Evolutionary conservation across 164 flowering plant genomes (phyloP), one percentile per base, ranked within the genome.

Genomic region (Aristolochia contorta): DNA sequence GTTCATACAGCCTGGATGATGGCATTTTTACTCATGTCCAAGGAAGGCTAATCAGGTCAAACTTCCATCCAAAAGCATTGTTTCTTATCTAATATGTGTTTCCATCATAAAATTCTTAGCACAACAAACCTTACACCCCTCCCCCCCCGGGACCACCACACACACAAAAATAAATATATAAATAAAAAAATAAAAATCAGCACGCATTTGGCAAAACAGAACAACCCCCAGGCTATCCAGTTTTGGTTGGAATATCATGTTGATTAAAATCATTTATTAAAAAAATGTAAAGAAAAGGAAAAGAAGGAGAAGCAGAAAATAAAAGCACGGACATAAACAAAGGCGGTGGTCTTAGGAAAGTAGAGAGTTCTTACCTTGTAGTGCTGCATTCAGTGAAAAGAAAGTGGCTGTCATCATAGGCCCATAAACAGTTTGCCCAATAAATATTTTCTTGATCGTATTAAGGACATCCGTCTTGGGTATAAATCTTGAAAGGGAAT

Each of bases 371-470:
- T 20, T 60, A 92, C 98, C 98, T 82, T 92, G 93, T 48, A 86
- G 61, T 21, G 47, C 65, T 19, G 96, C 96, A 82, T 89, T 92
- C 60, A 65, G 22, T 12, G 96, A 83, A 78, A 92, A 87, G 83
- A 92, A 92, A 53, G 79, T 61, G 16, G 63, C 70, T 54, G 83
- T 87, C 85, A 92, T 79, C 20, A 57, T 3, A 54, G 96, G 98
- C 25, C 96, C 98, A 75, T 77, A 89, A 3, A 77, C 21, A 20
- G 77, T 62, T 69, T 92, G 97, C n/a, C 88, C 98, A 79, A 89
- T 67, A 30, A 70, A 59, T 64, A 92, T 87, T 70, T 93, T 92
- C 86, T 84, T 89, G 51, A 85, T 63, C 5, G 95, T 90, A 52
- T 85, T 68, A 12, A 78, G 18, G 15, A 85, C 12, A 72, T 88